Evolutionary conservation across 371 early-diverging fungal genomes (phyloP), one percentile per base, ranked within the genome.

Genomic region (Rhizopus stolonifer): DNA sequence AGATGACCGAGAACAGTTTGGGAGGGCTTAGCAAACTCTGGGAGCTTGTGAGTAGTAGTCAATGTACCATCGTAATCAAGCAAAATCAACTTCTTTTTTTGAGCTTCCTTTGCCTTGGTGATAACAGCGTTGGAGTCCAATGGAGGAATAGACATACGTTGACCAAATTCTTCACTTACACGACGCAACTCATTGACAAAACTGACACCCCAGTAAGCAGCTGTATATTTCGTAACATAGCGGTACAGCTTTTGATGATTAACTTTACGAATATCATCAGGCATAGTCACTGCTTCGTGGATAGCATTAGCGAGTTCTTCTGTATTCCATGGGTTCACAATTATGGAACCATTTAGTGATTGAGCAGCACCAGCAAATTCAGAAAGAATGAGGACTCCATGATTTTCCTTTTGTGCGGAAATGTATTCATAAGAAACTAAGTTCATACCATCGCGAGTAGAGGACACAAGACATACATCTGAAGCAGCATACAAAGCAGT

Each of bases 401-500:
- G 91, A 25, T 82, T 87, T 36, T 92, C 82, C 62, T 91, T 85
- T 70, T 99, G 99, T 58, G 92, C 93, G 11, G 96, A 91, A 59
- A 99, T 92, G 70, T 99, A 99, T 77, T 99, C 99, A 70, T 99
- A 89, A 19, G 95, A 91, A 0, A 71, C 99, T 60, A 99, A 69
- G 78, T 99, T 99, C 99, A 99, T 99, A 47, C 99, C 99, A 73
- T 99, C 99, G 33, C 99, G 87, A 2, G 99, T 93, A 21, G 97
- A 96, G 24, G 99, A 93, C 17, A 99, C 90, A 36, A 99, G 69
- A 61, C 99, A 97, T 11, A 90, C 96, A 74, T 99, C 99, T 0
- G 97, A 84, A 7, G 92, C 84, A 6, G 95, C 87, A 68, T 99
- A 99, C 31, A 99, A 82, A 3, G 99, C 91, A 14, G 93, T 93